Evolutionary conservation across 495 filamentous ascomycete genomes (phyloP).

Genomic region (Aspergillus wentii): DNA sequence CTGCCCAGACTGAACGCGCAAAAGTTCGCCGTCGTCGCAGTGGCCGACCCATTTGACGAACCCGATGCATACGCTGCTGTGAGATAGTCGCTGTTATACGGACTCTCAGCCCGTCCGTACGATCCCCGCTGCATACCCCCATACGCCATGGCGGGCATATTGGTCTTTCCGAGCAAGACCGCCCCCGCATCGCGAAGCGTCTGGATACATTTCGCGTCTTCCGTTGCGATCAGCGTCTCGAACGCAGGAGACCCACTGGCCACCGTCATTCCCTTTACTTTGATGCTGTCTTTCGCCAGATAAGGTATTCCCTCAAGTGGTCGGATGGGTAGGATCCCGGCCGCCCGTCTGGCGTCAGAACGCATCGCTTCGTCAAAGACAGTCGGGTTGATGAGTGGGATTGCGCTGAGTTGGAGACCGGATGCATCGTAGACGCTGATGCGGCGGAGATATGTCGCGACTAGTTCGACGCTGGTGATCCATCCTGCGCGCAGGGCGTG

Average conservation of each 20-base stretch:
- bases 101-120: slow-evolving; percentile 32
- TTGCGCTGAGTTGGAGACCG: slow-evolving; percentile 25
- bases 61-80: slow-evolving; percentile 33
- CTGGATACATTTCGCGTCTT: slow-evolving; percentile 61
- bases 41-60: slow-evolving; percentile 35
- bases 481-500: too few relatives aligned
- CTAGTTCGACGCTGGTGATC: slow-evolving; percentile 45
- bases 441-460: slow-evolving; percentile 45
- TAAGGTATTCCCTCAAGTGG: slow-evolving; percentile 69
- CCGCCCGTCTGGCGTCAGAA: slow-evolving; percentile 25
- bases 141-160: slow-evolving; percentile 39
- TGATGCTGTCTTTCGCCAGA: slow-evolving; percentile 68
- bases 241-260: slow-evolving; percentile 49
- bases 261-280: slow-evolving; percentile 62
- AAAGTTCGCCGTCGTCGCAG: slow-evolving; percentile 29
- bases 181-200: slow-evolving; percentile 62
- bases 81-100: slow-evolving; percentile 26
- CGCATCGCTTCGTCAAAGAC: slow-evolving; percentile 26
- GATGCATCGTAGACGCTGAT: slow-evolving; percentile 31
- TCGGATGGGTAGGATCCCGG: slow-evolving; percentile 26
- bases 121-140: slow-evolving; percentile 37
- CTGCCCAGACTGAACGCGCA: slow-evolving; percentile 34
- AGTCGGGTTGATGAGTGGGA: slow-evolving; percentile 25
- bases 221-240: slow-evolving; percentile 54
- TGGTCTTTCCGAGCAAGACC: slow-evolving; percentile 53